Evolutionary conservation across 1,139 yeast genomes (phyloP), one percentile per base, ranked within the genome.

Genomic region (Oligophagozyma castellii): DNA sequence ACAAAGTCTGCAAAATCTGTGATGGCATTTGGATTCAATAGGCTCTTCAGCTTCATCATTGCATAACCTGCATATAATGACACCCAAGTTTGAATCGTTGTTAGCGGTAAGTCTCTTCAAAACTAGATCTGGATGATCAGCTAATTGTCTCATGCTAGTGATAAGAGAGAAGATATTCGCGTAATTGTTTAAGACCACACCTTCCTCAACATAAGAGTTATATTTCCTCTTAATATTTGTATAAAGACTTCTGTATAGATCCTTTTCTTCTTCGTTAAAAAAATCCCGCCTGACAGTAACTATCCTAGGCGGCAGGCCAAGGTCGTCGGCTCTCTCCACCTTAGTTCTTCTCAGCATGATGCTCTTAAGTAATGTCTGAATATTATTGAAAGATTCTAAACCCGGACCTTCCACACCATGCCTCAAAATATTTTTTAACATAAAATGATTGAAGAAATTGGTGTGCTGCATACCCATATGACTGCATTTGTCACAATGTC

Each of bases 21-120:
- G 99, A 43, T 80, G 95, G 50, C 98, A 89, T 49, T 77, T 79
- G 2, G 95, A 79, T 51, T 80, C 86, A 28, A 92, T 83, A 0
- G 98, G 94, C 38, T 89, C 98, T 53, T 89, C 96, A 0, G 98
- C 95, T 53, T 84, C 95, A 48, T 92, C 98, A 42, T 86, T 96
- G 56, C 99, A 92, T 16, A 89, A 54, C 42, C 81, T 92, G 51
- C 98, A 89, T 27, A 92, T 77, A 16, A 84, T 67, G 1, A 77
- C 75, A 10, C 83, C 84, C 8, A 7, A 7, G 12, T 62, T 63
- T 2, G 46, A 53, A 4, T 49, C 52, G 6, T 43, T 48, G 8
- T 29, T 28, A 1, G 43, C 42, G 10, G 70, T 70, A 10, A 67
- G 65, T 32, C 84, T 64, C 42, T 86, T 74, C 48, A 89, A 61